Evolutionary conservation across 83 land plant genomes (phyloP).

Genomic region (Picea abies): DNA sequence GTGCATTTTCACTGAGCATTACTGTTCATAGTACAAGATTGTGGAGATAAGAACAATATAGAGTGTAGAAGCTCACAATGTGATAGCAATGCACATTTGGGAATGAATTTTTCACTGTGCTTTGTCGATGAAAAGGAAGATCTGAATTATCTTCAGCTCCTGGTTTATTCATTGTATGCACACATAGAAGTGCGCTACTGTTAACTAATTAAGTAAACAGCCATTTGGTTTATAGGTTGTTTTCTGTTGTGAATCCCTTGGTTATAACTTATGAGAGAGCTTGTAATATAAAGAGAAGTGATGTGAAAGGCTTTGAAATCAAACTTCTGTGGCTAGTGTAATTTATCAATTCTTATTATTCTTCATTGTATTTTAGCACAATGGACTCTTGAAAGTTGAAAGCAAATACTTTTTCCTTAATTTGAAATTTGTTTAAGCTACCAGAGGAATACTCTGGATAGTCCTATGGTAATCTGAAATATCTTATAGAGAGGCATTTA

Average conservation of each 20-base stretch:
- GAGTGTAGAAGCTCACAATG: background rate
- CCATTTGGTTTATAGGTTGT: constrained; percentile 13
- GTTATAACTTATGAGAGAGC: background rate
- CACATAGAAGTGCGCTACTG: background rate
- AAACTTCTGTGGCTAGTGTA: background rate
- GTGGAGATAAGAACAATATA: background rate
- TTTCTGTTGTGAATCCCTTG: constrained; percentile 11
- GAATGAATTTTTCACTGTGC: background rate
- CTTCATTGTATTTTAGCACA: background rate
- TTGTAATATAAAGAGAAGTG: background rate
- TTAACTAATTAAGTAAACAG: background rate
- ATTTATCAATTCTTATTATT: background rate
- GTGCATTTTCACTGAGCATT: background rate
- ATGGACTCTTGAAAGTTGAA: too few relatives aligned
- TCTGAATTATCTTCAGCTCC: background rate
- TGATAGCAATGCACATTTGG: background rate
- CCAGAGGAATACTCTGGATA: background rate
- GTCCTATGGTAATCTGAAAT: background rate
- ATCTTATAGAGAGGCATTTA: background rate
- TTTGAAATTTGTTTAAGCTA: background rate
- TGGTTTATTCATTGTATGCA: background rate
- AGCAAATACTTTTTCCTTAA: background rate
- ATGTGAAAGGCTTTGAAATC: constrained; percentile 10
- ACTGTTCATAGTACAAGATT: background rate
- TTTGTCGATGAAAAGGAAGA: background rate